Evolutionary conservation across 768 basidiomycete species (phyloP), one percentile per base, ranked within the genome.

Genomic region (Suillus luteus): DNA sequence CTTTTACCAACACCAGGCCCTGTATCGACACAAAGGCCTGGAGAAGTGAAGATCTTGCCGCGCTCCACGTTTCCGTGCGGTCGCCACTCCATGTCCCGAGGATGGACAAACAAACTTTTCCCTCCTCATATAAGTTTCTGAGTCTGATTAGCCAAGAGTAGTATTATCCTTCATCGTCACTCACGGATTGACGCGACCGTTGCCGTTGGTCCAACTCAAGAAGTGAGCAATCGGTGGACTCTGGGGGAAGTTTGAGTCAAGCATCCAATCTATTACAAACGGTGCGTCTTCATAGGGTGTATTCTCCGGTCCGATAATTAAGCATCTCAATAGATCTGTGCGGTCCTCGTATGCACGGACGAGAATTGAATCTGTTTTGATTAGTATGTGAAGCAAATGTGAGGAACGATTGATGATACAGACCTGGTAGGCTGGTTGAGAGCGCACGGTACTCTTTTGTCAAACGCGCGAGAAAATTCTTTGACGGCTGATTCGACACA

Each of bases 221-320:
- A 98, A 98, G 77, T 93, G 90, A 11, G 95, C 96, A 62, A 86
- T 80, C 0, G 95, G 95, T 14, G 95, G 94, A 65, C 80, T 85
- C 67, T 87, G 86, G 52, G 89, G 94, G 73, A 90, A 97, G 73
- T 90, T 88, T 61, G 86, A 92, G 70, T 92, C 92, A 12, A 94
- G 79, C 83, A 88, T 86, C 92, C 92, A 94, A 76, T 98, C 95
- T 62, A 97, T 96, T 31, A 97, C 89, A 76, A 96, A 96, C 0
- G 95, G 96, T 22, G 93, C 93, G 74, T 96, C 91, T 74, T 93
- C 86, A 68, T 96, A 97, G n/a, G 95, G 95, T 10, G 96, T 97
- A 67, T 95, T 95, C 69, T 91, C 87, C 63, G 95, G 93, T 3
- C 95, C 95, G 66, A 98, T 88, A 64, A 98, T 98, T 57, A 98